phyloP scores from a whole-genome alignment of 345 rosid genomes.

The Carallia brachiata region DNA sequence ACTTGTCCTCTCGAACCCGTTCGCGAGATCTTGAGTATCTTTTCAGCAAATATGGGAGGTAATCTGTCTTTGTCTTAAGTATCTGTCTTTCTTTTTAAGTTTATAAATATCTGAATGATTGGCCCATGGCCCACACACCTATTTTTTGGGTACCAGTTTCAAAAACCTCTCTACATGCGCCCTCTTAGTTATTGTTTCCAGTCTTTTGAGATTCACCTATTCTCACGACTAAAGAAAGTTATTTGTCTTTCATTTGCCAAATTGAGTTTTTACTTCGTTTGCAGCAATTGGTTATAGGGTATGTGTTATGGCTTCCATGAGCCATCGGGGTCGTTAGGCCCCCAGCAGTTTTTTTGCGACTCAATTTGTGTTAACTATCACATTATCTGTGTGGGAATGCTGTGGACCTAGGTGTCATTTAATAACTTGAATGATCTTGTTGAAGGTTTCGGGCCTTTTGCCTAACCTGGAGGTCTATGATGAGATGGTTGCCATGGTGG shows the following conservation, averaged over 20 bases:
- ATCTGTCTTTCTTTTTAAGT: too few species aligned
- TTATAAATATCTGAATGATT: not conserved
- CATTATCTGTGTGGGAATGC: slow-evolving; percentile 40
- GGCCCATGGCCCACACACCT: not conserved
- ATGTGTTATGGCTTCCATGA: slow-evolving; percentile 5
- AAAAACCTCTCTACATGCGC: not conserved
- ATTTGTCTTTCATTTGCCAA: not conserved
- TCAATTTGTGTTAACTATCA: slow-evolving; percentile 30
- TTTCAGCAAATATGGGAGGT: slow-evolving; percentile 82
- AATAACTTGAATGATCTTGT: slow-evolving; percentile 92
- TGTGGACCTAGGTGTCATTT: slow-evolving; percentile 34
- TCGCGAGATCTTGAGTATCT: slow-evolving; percentile 71
- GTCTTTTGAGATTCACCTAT: not conserved
- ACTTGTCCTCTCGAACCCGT: slow-evolving; percentile 58
- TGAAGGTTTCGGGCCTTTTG: slow-evolving; percentile 95
- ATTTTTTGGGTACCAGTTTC: not conserved
- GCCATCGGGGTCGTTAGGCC: slow-evolving; percentile 11
- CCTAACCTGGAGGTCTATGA: slow-evolving; percentile 92
- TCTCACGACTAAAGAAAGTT: not conserved
- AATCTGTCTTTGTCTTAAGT: not conserved
- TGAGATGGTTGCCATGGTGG: slow-evolving; percentile 76
- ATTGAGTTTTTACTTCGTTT: not conserved
- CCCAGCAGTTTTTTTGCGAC: slow-evolving; percentile 25
- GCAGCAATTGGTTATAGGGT: slow-evolving; percentile 8
- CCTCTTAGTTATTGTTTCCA: not conserved